Percentiles rank a stretch among this genome's conserved stretches.
Conservation (phyloP, 2,329 filamentous ascomycete species). For the Aspergillus melleus region DNA sequence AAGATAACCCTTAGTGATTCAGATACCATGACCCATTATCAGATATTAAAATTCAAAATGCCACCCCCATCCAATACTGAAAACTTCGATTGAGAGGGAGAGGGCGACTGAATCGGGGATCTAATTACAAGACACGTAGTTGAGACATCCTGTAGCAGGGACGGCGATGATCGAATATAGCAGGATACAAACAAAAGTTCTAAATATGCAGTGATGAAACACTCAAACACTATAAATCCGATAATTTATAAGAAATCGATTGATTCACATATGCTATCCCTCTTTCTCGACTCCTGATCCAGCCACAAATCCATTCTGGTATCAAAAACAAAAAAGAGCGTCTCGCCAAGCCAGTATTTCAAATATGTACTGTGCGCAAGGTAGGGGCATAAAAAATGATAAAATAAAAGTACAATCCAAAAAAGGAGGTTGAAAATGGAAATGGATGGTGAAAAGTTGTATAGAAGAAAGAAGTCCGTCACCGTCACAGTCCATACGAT, state of each 20-base stretch:
- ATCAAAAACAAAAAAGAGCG: slow-evolving; percentile 13
- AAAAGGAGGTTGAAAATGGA: slow-evolving; percentile 3
- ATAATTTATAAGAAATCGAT: neutral
- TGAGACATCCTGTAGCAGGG: too few relatives aligned
- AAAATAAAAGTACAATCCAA: slow-evolving; percentile 26
- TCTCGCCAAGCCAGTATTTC: slow-evolving; percentile 57
- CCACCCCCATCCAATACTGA: too few relatives aligned
- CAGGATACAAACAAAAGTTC: too few relatives aligned
- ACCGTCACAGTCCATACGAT: neutral
- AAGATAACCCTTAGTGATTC: too few relatives aligned
- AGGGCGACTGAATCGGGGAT: too few relatives aligned
- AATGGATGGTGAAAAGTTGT: neutral
- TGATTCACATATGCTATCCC: neutral
- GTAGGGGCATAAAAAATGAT: neutral
- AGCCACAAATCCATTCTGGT: slow-evolving; percentile 13
- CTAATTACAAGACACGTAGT: too few relatives aligned
- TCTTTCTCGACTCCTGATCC: slow-evolving; percentile 14
- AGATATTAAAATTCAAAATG: too few relatives aligned
- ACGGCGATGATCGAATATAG: too few relatives aligned
- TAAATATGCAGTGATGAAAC: too few relatives aligned
- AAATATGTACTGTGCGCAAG: slow-evolving; percentile 53
- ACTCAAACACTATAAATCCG: too few relatives aligned
- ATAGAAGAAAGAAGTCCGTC: neutral
- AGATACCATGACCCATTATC: too few relatives aligned
- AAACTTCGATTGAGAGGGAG: too few relatives aligned